Evolutionary conservation across 78 protist species (phyloP).

Genomic region (Creolimax fragrantissima): DNA sequence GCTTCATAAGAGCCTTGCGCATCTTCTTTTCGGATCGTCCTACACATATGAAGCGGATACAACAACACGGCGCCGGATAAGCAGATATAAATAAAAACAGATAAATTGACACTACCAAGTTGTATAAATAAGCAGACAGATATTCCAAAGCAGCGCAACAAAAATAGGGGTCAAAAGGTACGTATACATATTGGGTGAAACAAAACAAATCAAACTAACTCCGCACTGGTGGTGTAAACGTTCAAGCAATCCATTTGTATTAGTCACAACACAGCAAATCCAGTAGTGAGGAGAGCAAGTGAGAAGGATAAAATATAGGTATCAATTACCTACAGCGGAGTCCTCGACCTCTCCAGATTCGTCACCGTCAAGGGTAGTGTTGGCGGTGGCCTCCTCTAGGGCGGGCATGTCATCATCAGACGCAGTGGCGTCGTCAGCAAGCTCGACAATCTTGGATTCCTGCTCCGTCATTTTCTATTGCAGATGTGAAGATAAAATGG

Average conservation of each 20-base stretch:
- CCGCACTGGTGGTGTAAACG: too few species aligned
- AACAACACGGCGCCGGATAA: not conserved
- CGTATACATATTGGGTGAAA: too few species aligned
- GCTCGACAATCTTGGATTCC: constrained; percentile 2
- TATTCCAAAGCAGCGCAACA: not conserved
- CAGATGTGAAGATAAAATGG: not conserved
- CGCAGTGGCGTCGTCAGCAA: not conserved
- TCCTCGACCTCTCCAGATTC: not conserved
- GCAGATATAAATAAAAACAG: not conserved
- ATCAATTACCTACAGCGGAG: too few species aligned
- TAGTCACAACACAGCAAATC: too few species aligned
- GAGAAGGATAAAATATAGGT: too few species aligned
- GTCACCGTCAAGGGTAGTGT: not conserved
- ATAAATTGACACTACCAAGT: not conserved
- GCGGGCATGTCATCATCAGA: constrained; percentile 30
- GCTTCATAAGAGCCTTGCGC: constrained; percentile 76
- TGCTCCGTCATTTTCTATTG: not conserved
- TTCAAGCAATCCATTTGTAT: too few species aligned
- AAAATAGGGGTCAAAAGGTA: not conserved
- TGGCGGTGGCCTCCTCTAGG: constrained; percentile 1
- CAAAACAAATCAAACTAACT: too few species aligned
- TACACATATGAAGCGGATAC: constrained; percentile 9
- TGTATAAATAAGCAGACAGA: not conserved
- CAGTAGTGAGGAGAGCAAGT: too few species aligned
- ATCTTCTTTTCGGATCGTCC: constrained; percentile 77